Evolutionary conservation across 305 asterid genomes (phyloP).

Genomic region (Solanum hybrid): DNA sequence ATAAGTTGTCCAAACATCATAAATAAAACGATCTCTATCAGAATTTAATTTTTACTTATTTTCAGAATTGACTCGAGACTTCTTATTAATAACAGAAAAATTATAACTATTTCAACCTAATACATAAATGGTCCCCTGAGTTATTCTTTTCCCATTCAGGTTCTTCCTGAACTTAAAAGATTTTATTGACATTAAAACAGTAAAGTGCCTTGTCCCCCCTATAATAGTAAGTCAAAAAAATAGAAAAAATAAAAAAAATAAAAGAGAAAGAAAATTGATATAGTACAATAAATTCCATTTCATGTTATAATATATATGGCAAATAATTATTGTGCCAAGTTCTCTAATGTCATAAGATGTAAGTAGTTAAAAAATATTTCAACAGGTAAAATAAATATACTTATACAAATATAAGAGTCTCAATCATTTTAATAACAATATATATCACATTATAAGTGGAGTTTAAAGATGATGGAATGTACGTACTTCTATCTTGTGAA

Average conservation of each 20-base stretch:
- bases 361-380: not conserved
- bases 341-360: not conserved
- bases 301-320: not conserved
- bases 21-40: no score
- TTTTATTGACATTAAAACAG: slow-evolving; percentile 16
- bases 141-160: not conserved
- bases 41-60: not conserved
- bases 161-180: not conserved
- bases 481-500: not conserved
- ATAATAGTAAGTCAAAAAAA: not conserved
- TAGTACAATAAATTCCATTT: not conserved
- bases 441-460: not conserved
- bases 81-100: not conserved
- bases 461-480: not conserved
- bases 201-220: not conserved
- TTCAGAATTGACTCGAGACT: not conserved
- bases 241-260: not conserved
- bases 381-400: not conserved
- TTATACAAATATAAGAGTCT: not conserved
- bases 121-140: not conserved
- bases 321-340: not conserved
- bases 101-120: not conserved
- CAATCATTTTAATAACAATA: not conserved
- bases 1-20: not conserved
- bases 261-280: not conserved